Evolutionary conservation across 2,329 filamentous ascomycete species (phyloP).

Genomic region (Cytospora mali): DNA sequence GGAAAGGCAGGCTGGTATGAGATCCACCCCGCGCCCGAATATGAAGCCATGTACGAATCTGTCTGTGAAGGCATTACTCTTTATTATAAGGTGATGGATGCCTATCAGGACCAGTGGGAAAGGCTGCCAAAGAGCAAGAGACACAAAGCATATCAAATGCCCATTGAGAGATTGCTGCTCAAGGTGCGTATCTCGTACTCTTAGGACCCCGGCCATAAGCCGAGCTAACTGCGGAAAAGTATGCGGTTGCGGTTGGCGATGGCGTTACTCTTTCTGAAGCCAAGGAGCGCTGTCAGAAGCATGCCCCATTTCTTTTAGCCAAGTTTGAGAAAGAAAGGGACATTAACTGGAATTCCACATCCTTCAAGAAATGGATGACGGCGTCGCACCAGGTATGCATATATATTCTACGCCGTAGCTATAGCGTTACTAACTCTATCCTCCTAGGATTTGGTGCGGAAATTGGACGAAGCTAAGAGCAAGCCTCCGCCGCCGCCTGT

Average conservation of each 20-base stretch:
- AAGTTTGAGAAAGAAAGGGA: slow-evolving; percentile 50
- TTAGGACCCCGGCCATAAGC: slow-evolving; percentile 7
- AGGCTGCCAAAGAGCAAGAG: slow-evolving; percentile 36
- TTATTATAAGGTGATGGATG: slow-evolving; percentile 64
- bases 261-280: slow-evolving; percentile 55
- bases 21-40: slow-evolving; percentile 61
- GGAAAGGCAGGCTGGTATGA: slow-evolving; percentile 70
- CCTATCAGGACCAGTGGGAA: slow-evolving; percentile 48
- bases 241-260: slow-evolving; percentile 55
- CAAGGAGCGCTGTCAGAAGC: slow-evolving; percentile 47
- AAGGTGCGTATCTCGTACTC: slow-evolving; percentile 34
- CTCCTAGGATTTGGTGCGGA: slow-evolving; percentile 28
- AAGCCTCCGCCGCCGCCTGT: background rate
- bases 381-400: slow-evolving; percentile 26
- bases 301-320: slow-evolving; percentile 54
- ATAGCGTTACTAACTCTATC: slow-evolving; percentile 26
- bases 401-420: background rate
- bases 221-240: slow-evolving; percentile 40
- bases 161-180: slow-evolving; percentile 41
- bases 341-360: slow-evolving; percentile 48
- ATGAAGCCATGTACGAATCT: slow-evolving; percentile 56
- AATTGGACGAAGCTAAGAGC: slow-evolving; percentile 17
- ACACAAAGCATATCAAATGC: slow-evolving; percentile 35
- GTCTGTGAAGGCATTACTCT: slow-evolving; percentile 67
- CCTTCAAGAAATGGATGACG: slow-evolving; percentile 53